These are phyloP conservation scores for Zostera marina DNA, from an alignment of 116 monocot genomes.

Conservation along the genomic window DNA sequence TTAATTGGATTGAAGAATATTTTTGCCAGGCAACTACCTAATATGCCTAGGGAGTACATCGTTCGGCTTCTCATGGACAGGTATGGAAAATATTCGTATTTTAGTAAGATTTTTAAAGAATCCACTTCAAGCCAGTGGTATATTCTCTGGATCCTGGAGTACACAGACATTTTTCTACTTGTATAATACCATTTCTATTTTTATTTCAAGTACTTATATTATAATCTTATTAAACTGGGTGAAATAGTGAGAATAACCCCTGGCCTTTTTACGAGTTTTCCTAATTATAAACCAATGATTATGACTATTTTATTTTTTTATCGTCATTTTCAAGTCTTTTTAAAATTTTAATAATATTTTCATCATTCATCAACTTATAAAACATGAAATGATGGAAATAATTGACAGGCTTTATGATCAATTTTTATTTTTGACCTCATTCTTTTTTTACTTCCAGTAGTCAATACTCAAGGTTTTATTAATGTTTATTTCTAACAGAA, in stretches of 20 bases:
- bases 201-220: no score
- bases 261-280: no score
- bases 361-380: background rate
- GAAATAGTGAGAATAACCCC: no score
- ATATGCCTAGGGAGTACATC: slow-evolving; percentile 98
- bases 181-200: no score
- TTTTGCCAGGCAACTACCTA: slow-evolving; percentile 96
- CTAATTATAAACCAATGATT: no score
- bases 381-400: background rate
- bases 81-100: slow-evolving; percentile 23
- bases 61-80: slow-evolving; percentile 99
- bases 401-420: background rate
- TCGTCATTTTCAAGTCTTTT: no score
- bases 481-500: background rate
- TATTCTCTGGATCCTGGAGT: no score
- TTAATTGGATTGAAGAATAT: slow-evolving; percentile 95
- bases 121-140: no score
- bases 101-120: background rate
- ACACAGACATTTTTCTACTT: no score
- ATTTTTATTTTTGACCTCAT: background rate
- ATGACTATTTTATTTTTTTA: no score
- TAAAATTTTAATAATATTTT: no score
- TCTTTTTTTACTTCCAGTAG: background rate
- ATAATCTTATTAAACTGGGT: no score
- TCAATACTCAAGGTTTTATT: background rate